Evolutionary conservation across 257 asterid genomes (phyloP).

Genomic region (Jasminum sambac): DNA sequence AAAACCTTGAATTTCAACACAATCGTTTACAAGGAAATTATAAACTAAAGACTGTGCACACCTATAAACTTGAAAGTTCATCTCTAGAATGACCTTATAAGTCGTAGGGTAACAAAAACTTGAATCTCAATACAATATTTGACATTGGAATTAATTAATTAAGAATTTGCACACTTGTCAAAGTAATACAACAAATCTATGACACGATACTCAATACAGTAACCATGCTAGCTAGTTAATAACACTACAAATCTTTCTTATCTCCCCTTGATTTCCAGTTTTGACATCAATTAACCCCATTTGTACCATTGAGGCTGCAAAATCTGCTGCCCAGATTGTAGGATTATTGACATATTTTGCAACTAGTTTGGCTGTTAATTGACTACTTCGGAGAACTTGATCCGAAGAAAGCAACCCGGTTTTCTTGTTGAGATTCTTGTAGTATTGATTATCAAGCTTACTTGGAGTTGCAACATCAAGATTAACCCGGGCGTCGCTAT

Average conservation of each 20-base stretch:
- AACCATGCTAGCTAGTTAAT: not conserved
- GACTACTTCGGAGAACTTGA: not conserved
- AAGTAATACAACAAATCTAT: not conserved
- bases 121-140: not conserved
- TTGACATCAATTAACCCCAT: slow-evolving; percentile 9
- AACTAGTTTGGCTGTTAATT: not conserved
- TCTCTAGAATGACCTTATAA: not conserved
- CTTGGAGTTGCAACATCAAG: slow-evolving; percentile 8
- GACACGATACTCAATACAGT: too few species aligned
- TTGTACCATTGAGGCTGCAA: slow-evolving; percentile 8
- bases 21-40: too few species aligned
- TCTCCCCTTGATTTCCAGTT: slow-evolving; percentile 4
- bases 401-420: not conserved
- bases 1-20: too few species aligned
- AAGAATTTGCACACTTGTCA: not conserved
- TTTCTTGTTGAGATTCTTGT: slow-evolving; percentile 1
- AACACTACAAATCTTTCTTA: not conserved
- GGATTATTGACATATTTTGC: not conserved
- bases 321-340: not conserved
- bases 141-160: not conserved
- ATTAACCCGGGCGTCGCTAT: not conserved
- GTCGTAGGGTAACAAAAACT: not conserved
- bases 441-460: slow-evolving; percentile 8
- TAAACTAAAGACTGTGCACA: too few species aligned
- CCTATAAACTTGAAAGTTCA: too few species aligned